Base-by-base conservation (phyloP, 208 protist species). In the Wallacemonas sp. region DNA sequence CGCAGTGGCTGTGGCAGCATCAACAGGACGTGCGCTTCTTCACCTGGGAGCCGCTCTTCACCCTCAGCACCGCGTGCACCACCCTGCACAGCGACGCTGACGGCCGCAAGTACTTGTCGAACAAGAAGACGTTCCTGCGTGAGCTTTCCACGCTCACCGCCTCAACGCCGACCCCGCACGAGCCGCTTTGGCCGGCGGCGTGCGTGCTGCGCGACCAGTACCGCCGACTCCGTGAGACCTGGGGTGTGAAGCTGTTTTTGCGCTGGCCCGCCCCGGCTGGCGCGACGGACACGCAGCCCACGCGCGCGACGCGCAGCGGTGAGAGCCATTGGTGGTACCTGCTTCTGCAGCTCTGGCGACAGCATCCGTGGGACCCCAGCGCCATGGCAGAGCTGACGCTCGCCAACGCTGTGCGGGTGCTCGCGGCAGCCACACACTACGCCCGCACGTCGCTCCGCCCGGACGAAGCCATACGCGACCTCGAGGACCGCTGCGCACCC, bases 161-260 rank as follows among this genome's bases (percentile, higher is more conserved):
- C 14, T 0, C 36, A 7, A 33, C 20, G 11, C 8, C 26, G 20
- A 26, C 26, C 14, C 49, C 28, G 49, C n/a, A 33, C 25, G 20
- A n/a, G n/a, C n/a, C 49, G 4, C 38, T 18, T 7, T 50, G 12
- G 22, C 44, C 44, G 10, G 44, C 44, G 28, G 32, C 42, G 39
- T 23, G 32, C 28, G 57, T 36, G n/a, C 66, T 84, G n/a, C 77
- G 76, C 11, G 41, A 57, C 28, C 38, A 41, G 12, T 95, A 92
- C 55, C 49, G 81, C 18, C 55, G 67, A 3, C 67, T 84, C 31
- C 75, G 86, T 1, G n/a, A 71, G 2, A 29, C 77, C 39, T 85
- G 79, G 64, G 84, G 82, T 3, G 63, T 91, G 22, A 77, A 82
- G 52, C 70, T 95, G 20, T 95, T 92, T 63, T 54, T 92, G 18